These are phyloP conservation scores for Toxicodendron radicans DNA, from an alignment of 345 rosid genomes.

Conservation along the genomic window DNA sequence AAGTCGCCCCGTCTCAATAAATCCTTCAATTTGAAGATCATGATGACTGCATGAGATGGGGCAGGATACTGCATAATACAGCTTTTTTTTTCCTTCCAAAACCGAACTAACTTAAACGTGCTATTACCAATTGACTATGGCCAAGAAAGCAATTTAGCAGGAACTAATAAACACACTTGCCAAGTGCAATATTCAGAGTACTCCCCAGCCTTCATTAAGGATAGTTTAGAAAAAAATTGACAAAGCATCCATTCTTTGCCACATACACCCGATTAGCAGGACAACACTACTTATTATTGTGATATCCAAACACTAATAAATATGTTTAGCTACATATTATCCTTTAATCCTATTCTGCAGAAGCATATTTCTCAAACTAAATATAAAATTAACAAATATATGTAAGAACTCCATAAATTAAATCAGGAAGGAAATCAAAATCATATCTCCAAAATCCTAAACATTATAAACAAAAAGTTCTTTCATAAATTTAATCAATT, in stretches of 20 bases:
- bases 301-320: too few species aligned
- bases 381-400: neutral
- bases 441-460: neutral
- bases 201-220: neutral
- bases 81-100: neutral
- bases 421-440: neutral
- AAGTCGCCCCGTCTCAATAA: too few species aligned
- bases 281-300: neutral
- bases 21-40: neutral
- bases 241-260: neutral
- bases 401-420: neutral
- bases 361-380: too few species aligned
- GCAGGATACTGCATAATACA: neutral
- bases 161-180: neutral
- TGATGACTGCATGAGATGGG: too few species aligned
- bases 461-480: neutral
- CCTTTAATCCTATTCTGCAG: too few species aligned
- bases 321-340: too few species aligned
- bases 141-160: neutral
- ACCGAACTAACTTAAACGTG: neutral
- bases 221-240: neutral
- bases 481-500: neutral
- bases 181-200: neutral
- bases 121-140: neutral
- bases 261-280: neutral